Base-by-base conservation (phyloP, 306 rosid genomes). In the Chamaecrista fasciculata region DNA sequence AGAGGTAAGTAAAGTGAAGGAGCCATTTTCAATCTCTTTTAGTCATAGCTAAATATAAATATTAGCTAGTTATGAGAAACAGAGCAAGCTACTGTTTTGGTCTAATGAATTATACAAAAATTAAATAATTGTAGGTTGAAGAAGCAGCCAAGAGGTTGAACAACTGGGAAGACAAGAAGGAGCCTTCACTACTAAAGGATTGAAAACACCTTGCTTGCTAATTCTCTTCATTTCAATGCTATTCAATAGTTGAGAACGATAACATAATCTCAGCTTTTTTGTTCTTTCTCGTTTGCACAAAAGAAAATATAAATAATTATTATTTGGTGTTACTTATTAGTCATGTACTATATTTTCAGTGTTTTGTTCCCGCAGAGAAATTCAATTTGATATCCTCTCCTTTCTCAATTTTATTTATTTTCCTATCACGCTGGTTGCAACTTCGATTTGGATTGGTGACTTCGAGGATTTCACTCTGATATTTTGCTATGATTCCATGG, bases 101-200 rank as follows among this genome's bases (percentile, higher is more conserved):
- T 62, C 2, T 62, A 8, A 64, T 34, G 7, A 42, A 64, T 34
- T 4, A 42, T 29, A n/a, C 8, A 40, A 5, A 20, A 15, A 15
- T 25, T 58, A 51, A 0, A 23, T 37, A 24, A 34, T 55, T 69
- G 77, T 34, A 90, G 97, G 90, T 87, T 76, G 89, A 76, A 70
- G 91, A 85, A 69, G 84, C 95, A 24, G 16, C 5, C 0, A 84
- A 74, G 66, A 90, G 96, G 78, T 57, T 90, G 79, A 82, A 74
- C 68, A 49, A 64, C 63, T 90, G 95, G 96, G 89, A 82, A 47
- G 80, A 59, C 21, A 62, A 11, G 4, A 79, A 36, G 1, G 73
- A 57, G 39, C 5, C 67, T 37, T 25, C 64, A 15, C 70, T 72
- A 16, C n/a, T 78, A 7, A 70, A 78, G 28, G 7, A 68, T 15